Base-by-base conservation (phyloP, 441 rosid species). In the Gossypium gossypioides region DNA sequence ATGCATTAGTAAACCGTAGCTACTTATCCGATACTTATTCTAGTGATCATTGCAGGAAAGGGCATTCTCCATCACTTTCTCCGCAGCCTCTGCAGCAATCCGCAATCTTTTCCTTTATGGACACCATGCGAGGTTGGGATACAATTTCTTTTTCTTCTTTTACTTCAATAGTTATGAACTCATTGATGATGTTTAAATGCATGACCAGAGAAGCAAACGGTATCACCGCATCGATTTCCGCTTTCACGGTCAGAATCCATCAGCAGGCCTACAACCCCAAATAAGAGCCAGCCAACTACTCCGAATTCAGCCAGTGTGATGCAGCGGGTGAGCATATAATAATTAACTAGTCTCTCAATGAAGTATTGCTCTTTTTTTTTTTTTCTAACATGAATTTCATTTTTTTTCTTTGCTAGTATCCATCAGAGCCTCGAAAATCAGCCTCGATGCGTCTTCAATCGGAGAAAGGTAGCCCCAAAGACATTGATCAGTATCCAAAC, bases 391-490 rank as follows among this genome's bases (percentile, higher is more conserved):
- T 6, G 73, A 13, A 24, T 54, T 62, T 19, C 0, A 19, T 71
- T 76, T 32, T 18, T 72, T 75, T 46, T 18, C 64, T 71, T 3
- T 79, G 63, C 0, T 84, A 93, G 96, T 84, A 85, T 69, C 96
- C 90, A 40, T 90, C 95, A 1, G 93, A 89, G 76, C 93, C 96
- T 24, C 85, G 91, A 68, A 89, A 93, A 78, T 93, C 95, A 4
- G 83, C 86, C 69, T 93, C 96, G 1, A 88, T 87, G 86, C 87
- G 84, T 1, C 55, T 88, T 16, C 89, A 77, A n/a, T 74, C 86
- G 0, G 92, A 85, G 55, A 86, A 78, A 84, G 89, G 81, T 61
- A 80, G 67, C 75, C 65, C 77, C n/a, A 91, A 80, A 80, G 90
- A 86, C 46, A 55, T 76, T 25, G 95, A 90, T 66, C 97, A 85